Evolutionary conservation across 768 basidiomycete genomes (phyloP), one percentile per base, ranked within the genome.

Genomic region (Arthromyces matolae): DNA sequence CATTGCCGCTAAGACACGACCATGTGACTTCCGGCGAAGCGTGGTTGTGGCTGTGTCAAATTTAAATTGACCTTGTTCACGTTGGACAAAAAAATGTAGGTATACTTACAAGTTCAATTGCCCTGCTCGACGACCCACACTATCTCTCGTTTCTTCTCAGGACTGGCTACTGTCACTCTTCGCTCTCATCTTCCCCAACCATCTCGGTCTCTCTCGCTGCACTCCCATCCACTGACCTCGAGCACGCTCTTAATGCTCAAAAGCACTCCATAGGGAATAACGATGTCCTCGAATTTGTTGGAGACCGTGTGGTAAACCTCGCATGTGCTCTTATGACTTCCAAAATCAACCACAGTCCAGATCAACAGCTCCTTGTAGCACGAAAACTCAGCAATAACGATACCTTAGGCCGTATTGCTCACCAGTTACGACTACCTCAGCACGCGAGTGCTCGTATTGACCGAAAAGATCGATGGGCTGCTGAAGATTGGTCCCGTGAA

Each of bases 231-330:
- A 24, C 19, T 7, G 51, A 44, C 20, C 52, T 63, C 6, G 45
- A 52, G 5, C 54, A 54, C 14, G 61, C 60, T 13, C 50, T 57
- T n/a, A 68, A 66, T 33, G 54, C 58, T 37, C 52, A 52, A 18
- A 55, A 52, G 42, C 42, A 55, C 18, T 56, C 64, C 3, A 31
- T 42, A 32, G 49, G 60, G 23, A 68, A 65, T 50, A 67, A 68
- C 37, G 63, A 68, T 40, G 44, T 66, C 14, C 54, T 66, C 5
- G 67, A 67, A 48, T 68, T 67, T 43, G 54, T 66, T 23, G 67
- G 67, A 10, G 66, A 68, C 39, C 60, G 64, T 7, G 56, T 60
- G 4, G 55, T 67, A 28, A 67, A 66, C 45, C 60, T 67, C 12
- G 49, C 54, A 3, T 60, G 60, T 43, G 60, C 64, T 0, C 51